A percentile compares a stretch with the other conserved stretches of the same genome.
Conservation (phyloP, 805 yeast species). For the Phaffomyces thermotolerans region DNA sequence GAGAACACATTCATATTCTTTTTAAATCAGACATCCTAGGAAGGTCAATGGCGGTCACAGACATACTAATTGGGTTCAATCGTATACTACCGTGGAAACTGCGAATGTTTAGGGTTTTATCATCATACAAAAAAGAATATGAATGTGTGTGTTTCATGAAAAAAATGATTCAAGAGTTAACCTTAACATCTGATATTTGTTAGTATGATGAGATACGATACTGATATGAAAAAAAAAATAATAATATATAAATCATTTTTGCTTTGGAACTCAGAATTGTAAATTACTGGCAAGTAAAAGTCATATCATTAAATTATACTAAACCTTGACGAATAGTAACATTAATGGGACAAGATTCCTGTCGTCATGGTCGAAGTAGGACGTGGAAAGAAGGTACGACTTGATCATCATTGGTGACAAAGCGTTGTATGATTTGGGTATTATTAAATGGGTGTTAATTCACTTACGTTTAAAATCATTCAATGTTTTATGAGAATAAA, state of each 20-base stretch:
- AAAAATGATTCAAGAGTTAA: not conserved
- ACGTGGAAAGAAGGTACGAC: conserved; percentile 85
- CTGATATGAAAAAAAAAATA: too few species aligned
- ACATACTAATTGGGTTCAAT: conserved; percentile 73
- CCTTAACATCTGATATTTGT: conserved; percentile 3
- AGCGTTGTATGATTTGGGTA: not conserved
- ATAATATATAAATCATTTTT: not conserved
- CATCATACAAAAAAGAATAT: conserved; percentile 47
- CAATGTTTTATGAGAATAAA: too few species aligned
- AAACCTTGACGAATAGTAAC: conserved; percentile 12
- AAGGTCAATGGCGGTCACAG: conserved; percentile 87
- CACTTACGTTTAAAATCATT: not conserved
- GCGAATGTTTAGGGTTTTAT: conserved; percentile 80
- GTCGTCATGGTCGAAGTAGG: conserved; percentile 90
- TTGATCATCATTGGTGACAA: conserved; percentile 30
- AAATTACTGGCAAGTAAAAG: conserved; percentile 79
- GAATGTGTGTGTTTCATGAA: not conserved
- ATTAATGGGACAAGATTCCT: conserved; percentile 30
- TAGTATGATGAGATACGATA: not conserved
- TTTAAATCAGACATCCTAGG: conserved; percentile 87
- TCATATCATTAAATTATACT: conserved; percentile 32
- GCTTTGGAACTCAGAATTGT: conserved; percentile 46
- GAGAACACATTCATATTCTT: not conserved
- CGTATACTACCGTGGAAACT: conserved; percentile 93
- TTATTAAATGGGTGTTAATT: too few species aligned